Evolutionary conservation across 768 basidiomycete species (phyloP).

Genomic region (Suillus discolor): DNA sequence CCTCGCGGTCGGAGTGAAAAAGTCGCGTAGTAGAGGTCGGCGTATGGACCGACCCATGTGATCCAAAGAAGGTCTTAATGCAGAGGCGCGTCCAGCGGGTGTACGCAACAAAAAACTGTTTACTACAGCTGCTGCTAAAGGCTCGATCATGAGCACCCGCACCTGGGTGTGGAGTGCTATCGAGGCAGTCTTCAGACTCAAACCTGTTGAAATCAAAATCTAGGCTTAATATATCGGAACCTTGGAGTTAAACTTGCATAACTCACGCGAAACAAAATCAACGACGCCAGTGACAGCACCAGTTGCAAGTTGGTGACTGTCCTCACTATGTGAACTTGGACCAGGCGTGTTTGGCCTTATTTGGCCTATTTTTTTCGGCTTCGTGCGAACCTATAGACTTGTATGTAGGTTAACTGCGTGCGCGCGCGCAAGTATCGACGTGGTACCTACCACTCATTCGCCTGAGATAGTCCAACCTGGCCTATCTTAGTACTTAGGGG

Average conservation of each 20-base stretch:
- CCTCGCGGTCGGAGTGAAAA: constrained; percentile 58
- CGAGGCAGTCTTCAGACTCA: constrained; percentile 11
- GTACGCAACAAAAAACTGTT: constrained; percentile 44
- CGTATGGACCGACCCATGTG: constrained; percentile 34
- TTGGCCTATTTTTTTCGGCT: neutral
- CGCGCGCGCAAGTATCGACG: neutral
- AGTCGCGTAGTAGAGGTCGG: constrained; percentile 43
- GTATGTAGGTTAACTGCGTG: neutral
- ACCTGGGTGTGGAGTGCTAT: constrained; percentile 20
- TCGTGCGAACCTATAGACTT: neutral
- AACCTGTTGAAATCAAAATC: neutral
- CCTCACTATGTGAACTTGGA: neutral
- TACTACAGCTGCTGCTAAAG: constrained; percentile 56
- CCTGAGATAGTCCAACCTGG: neutral
- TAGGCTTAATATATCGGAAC: neutral
- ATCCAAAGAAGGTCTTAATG: constrained; percentile 30
- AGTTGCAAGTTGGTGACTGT: neutral
- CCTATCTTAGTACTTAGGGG: neutral
- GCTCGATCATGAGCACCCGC: constrained; percentile 61
- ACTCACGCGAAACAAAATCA: constrained; percentile 1
- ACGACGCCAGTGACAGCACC: neutral
- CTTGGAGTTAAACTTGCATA: neutral
- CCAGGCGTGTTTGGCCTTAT: neutral
- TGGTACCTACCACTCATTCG: neutral
- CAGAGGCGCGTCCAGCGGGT: constrained; percentile 25